These are phyloP conservation scores for Globisporangium canariense DNA, from an alignment of 352 stramenopile species.

Conservation along the genomic window DNA sequence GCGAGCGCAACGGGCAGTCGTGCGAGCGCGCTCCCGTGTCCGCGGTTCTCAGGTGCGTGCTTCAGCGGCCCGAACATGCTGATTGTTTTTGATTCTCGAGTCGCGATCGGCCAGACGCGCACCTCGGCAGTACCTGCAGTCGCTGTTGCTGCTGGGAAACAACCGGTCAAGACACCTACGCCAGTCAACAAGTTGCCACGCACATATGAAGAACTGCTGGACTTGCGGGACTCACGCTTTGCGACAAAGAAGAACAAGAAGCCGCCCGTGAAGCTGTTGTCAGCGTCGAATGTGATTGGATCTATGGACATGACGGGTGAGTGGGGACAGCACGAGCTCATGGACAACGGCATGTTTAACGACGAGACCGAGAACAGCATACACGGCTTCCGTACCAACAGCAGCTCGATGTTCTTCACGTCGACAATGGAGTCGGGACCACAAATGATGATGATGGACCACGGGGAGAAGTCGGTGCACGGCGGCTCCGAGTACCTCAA, in stretches of 20 bases:
- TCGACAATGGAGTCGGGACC: conserved; percentile 16
- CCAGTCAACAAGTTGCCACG: conserved; percentile 52
- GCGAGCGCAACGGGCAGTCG: conserved; percentile 1
- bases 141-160: conserved; percentile 52
- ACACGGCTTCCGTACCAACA: conserved; percentile 18
- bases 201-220: conserved; percentile 76
- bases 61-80: conserved; percentile 87
- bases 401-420: conserved; percentile 36
- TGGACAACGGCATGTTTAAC: conserved; percentile 23
- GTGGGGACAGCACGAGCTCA: conserved; percentile 34
- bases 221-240: conserved; percentile 70
- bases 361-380: conserved; percentile 27
- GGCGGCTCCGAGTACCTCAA: conserved; percentile 72
- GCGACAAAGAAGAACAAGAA: conserved; percentile 84
- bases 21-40: conserved; percentile 55
- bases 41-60: conserved; percentile 69
- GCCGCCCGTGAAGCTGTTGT: conserved; percentile 46
- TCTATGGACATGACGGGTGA: conserved; percentile 52
- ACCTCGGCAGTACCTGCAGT: conserved; percentile 37
- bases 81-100: conserved; percentile 79
- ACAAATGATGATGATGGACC: conserved; percentile 21
- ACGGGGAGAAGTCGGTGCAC: conserved; percentile 48
- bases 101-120: conserved; percentile 70
- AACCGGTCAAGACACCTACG: conserved; percentile 35
- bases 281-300: conserved; percentile 39